These are phyloP conservation scores for Zhuliangozyma parablackwelliae DNA, from an alignment of 1,139 yeast genomes.

Conservation along the genomic window DNA sequence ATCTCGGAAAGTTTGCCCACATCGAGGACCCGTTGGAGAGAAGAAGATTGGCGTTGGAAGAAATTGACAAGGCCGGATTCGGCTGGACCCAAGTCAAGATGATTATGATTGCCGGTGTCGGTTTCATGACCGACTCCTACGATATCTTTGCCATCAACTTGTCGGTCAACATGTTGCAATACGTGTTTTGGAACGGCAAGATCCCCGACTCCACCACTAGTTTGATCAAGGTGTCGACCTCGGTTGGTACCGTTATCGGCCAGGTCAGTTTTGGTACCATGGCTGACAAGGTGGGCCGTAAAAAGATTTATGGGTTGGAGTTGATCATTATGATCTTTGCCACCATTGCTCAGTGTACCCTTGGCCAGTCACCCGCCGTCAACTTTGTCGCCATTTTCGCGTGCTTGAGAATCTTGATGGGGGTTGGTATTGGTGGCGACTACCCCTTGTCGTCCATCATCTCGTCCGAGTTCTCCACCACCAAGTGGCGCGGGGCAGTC, in stretches of 20 bases:
- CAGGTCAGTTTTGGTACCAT: slow-evolving; percentile 81
- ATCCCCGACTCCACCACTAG: slow-evolving; percentile 69
- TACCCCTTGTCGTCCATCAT: slow-evolving; percentile 94
- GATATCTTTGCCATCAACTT: slow-evolving; percentile 87
- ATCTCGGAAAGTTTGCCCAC: slow-evolving; percentile 76
- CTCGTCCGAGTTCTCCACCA: slow-evolving; percentile 83
- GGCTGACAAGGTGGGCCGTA: slow-evolving; percentile 86
- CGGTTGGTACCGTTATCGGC: slow-evolving; percentile 93
- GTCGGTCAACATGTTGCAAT: slow-evolving; percentile 69
- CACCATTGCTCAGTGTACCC: slow-evolving; percentile 67
- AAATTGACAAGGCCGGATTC: slow-evolving; percentile 77
- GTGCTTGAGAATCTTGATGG: slow-evolving; percentile 76
- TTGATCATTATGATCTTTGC: slow-evolving; percentile 79
- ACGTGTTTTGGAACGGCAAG: slow-evolving; percentile 63
- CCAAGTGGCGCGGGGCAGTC: slow-evolving; percentile 95
- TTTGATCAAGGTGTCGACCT: slow-evolving; percentile 78
- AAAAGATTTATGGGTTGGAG: slow-evolving; percentile 82
- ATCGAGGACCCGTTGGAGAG: slow-evolving; percentile 85
- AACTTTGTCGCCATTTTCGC: slow-evolving; percentile 67
- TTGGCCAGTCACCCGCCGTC: slow-evolving; percentile 67
- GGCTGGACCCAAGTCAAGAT: slow-evolving; percentile 89
- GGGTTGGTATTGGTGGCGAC: slow-evolving; percentile 99
- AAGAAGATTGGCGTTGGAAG: slow-evolving; percentile 83
- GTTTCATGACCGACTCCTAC: slow-evolving; percentile 88
- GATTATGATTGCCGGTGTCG: slow-evolving; percentile 89